Base-by-base conservation (phyloP, 2,329 filamentous ascomycete genomes). In the Pseudohalonectria lignicola region DNA sequence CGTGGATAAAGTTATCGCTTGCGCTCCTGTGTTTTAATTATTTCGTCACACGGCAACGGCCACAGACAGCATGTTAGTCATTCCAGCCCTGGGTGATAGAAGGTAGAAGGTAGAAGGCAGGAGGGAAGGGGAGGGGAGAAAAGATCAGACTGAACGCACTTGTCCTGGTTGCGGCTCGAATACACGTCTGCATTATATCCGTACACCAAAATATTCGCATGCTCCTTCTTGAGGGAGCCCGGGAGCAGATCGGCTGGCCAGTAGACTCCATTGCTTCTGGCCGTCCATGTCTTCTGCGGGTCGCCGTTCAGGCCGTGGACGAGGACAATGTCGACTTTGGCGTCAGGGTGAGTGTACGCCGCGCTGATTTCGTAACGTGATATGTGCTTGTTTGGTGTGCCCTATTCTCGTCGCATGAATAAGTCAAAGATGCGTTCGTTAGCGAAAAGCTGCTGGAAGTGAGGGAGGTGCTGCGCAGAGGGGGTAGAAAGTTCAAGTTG, bases 101-200 rank as follows among this genome's bases (percentile, higher is more conserved):
- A 26, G 7, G 23, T 7, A 26, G 12, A 12, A 7, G 8, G 12
- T 26, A 12, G 23, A 26, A 26, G 23, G 23, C 7, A 26, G 7
- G 23, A 26, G 23, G 17, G 13, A 30, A 29, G 10, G 26, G n/a
- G 23, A 11, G 13, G 35, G 10, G 8, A 17, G 31, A 17, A n/a
- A 9, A 7, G 7, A 26, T 26, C 8, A 12, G 12, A 12, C 23
- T 26, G 7, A 1, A 6, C 19, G 18, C 11, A 19, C 5, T 39
- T 34, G 31, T 10, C 15, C 19, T 64, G 57, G 43, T 66, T 62
- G 36, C 56, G 57, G 34, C 61, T 61, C 4, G 64, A 65, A 47
- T 67, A 70, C 18, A 75, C 67, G 41, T 83, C 78, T 18, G 81
- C 79, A 53, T 86, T 83, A 53, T 86, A 86, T 18, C 82, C 82